Percentiles rank a stretch among this genome's conserved stretches.
These are phyloP conservation scores for Malassezia pachydermatis DNA, from an alignment of 1,284 basidiomycete genomes.

Conservation along the genomic window DNA sequence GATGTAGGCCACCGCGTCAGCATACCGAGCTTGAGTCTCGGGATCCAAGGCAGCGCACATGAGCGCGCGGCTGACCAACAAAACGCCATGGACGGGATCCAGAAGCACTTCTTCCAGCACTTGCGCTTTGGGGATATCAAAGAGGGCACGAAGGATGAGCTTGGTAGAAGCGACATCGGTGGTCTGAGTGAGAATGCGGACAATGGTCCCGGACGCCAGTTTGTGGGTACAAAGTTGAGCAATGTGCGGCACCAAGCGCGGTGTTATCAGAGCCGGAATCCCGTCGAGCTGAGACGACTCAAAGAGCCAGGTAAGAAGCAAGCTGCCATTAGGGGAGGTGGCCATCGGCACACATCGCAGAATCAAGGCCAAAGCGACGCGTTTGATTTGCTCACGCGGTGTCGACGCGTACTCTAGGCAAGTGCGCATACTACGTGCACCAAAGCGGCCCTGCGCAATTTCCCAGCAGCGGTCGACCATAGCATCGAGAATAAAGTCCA, in stretches of 20 bases:
- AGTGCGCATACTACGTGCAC: slow-evolving; percentile 91
- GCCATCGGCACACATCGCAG: slow-evolving; percentile 95
- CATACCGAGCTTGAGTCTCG: slow-evolving; percentile 59
- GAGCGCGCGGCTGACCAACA: slow-evolving; percentile 60
- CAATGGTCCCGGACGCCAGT: slow-evolving; percentile 81
- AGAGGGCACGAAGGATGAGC: slow-evolving; percentile 43
- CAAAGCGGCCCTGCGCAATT: slow-evolving; percentile 87
- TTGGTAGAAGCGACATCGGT: slow-evolving; percentile 42
- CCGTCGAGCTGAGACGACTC: slow-evolving; percentile 87
- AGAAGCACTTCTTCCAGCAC: slow-evolving; percentile 80
- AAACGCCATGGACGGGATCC: slow-evolving; percentile 62
- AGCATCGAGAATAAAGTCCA: slow-evolving; percentile 93
- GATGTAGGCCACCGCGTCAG: slow-evolving; percentile 52
- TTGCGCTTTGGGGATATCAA: slow-evolving; percentile 61
- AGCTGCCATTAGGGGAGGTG: slow-evolving; percentile 90
- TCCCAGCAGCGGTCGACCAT: slow-evolving; percentile 99
- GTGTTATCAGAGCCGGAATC: slow-evolving; percentile 79
- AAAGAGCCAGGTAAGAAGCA: slow-evolving; percentile 89
- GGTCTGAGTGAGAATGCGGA: slow-evolving; percentile 54
- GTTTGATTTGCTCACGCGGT: slow-evolving; percentile 54
- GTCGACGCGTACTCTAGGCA: slow-evolving; percentile 83
- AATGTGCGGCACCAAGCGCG: slow-evolving; percentile 87
- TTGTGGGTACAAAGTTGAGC: slow-evolving; percentile 97
- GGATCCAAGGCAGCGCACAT: slow-evolving; percentile 66
- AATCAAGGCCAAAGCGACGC: slow-evolving; percentile 84